Conservation (phyloP, 352 stramenopile species). For the Pythium apleroticum region DNA sequence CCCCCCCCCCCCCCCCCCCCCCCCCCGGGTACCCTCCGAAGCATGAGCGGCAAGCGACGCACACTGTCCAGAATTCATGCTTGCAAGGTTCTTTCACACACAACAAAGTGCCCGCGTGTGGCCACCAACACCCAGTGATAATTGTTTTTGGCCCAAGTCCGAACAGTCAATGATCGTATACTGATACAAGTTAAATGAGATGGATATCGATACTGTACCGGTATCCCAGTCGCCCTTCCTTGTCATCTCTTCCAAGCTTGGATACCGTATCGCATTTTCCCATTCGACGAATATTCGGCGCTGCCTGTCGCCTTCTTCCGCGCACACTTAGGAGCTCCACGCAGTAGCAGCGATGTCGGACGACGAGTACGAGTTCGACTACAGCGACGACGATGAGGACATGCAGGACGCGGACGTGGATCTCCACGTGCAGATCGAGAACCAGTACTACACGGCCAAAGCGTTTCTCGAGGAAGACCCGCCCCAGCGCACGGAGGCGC, state of each 20-base stretch:
- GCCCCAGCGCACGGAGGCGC: constrained; percentile 35
- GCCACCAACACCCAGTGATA: no score
- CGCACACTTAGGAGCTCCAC: neutral
- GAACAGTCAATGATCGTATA: no score
- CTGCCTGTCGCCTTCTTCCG: neutral
- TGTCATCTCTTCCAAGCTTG: neutral
- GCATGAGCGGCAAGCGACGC: no score
- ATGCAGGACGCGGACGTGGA: constrained; percentile 81
- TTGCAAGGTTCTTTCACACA: no score
- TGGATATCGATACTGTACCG: no score
- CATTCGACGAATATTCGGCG: neutral
- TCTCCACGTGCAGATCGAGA: constrained; percentile 90
- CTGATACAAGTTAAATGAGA: no score
- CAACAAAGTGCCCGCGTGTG: no score
- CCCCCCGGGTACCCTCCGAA: no score
- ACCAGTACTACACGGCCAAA: constrained; percentile 94
- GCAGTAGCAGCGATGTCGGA: constrained; percentile 50
- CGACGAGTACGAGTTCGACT: constrained; percentile 90
- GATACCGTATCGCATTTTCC: neutral
- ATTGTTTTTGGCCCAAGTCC: no score
- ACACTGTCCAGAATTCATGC: no score
- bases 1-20: no score
- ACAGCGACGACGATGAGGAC: constrained; percentile 91
- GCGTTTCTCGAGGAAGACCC: constrained; percentile 62
- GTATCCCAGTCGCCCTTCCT: no score